These are phyloP conservation scores for Penicillium pulvis DNA, from an alignment of 495 filamentous ascomycete species.

Conservation along the genomic window DNA sequence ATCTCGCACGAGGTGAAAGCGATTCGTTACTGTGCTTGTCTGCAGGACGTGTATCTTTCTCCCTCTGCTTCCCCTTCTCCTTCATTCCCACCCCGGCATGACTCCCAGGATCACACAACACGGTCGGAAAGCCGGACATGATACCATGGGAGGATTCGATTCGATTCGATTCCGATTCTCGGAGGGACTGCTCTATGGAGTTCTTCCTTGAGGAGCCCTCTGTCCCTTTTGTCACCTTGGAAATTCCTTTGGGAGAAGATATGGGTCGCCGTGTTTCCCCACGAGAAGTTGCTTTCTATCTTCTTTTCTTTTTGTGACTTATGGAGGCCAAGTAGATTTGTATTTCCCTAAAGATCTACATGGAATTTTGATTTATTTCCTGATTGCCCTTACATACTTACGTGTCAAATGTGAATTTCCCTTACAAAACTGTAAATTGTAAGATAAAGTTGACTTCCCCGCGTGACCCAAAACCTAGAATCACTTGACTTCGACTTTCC, in stretches of 20 bases:
- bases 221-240: constrained; percentile 12
- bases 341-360: constrained; percentile 1
- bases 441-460: constrained; percentile 17
- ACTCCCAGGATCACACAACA: constrained; percentile 15
- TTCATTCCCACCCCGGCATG: constrained; percentile 13
- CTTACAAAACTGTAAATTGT: not conserved
- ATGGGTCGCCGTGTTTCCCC: not conserved
- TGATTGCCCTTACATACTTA: not conserved
- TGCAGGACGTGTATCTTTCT: constrained; percentile 17
- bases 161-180: constrained; percentile 42
- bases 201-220: constrained; percentile 13
- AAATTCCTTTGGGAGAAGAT: constrained; percentile 6
- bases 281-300: constrained; percentile 6
- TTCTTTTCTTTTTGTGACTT: not conserved
- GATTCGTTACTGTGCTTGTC: constrained; percentile 15
- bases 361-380: not conserved
- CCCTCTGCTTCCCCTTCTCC: constrained; percentile 12
- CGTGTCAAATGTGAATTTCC: constrained; percentile 1
- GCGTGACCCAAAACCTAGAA: constrained; percentile 19
- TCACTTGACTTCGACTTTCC: constrained; percentile 20
- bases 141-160: constrained; percentile 23
- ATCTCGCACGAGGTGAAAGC: constrained; percentile 10
- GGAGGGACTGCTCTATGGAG: constrained; percentile 20
- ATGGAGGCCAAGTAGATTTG: not conserved
- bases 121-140: constrained; percentile 14